phyloP scores from a whole-genome alignment of 164 flowering plant species.

The Platanus orientalis region DNA sequence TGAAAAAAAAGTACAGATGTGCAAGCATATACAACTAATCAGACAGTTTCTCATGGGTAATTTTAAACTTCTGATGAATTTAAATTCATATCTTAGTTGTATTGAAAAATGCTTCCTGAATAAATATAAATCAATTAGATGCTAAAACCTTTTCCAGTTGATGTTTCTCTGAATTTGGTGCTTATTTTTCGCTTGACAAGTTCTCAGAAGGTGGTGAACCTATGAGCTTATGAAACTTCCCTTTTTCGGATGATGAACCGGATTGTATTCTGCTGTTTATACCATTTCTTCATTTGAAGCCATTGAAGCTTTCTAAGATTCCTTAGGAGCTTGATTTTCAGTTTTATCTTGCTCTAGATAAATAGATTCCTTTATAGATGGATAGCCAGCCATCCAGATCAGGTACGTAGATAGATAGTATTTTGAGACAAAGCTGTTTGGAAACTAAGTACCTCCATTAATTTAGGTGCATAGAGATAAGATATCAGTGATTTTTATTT shows the following conservation, averaged over 20 bases:
- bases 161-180: constrained; percentile 16
- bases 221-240: constrained; percentile 6
- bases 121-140: too few relatives aligned
- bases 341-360: constrained; percentile 16
- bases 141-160: too few relatives aligned
- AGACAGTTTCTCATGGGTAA: too few relatives aligned
- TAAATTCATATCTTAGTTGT: too few relatives aligned
- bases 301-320: constrained; percentile 8
- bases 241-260: constrained; percentile 7
- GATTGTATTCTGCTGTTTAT: constrained; percentile 1
- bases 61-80: too few relatives aligned
- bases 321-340: constrained; percentile 9
- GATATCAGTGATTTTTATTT: too few relatives aligned
- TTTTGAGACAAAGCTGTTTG: not conserved
- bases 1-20: too few relatives aligned
- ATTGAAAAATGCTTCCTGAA: too few relatives aligned
- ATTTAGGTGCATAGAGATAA: not conserved
- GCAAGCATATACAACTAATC: too few relatives aligned
- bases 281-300: constrained; percentile 9
- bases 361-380: not conserved
- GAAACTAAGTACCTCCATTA: not conserved
- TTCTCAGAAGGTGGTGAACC: constrained; percentile 8
- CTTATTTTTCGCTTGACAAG: constrained; percentile 9
- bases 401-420: not conserved
- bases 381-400: not conserved